Evolutionary conservation across 768 basidiomycete species (phyloP), one percentile per base, ranked within the genome.

Genomic region (Pulveroboletus ravenelii): DNA sequence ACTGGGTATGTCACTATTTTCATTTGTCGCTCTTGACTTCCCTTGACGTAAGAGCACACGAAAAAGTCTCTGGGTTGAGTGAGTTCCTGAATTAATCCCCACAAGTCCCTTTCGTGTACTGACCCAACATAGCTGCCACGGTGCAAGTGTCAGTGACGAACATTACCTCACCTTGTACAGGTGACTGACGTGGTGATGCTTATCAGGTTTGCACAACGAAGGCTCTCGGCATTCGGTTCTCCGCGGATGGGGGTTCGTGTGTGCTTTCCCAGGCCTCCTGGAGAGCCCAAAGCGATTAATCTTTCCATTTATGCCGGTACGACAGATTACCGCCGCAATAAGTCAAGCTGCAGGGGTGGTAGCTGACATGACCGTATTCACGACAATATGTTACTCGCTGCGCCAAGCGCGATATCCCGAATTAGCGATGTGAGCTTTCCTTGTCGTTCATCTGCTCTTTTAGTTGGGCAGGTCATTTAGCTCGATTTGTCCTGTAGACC

Each of bases 11-110:
- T 13, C 30, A 38, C 30, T 29, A 10, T 18, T 29, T 36, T 48
- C 27, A 13, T 27, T 5, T 20, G 1, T 20, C n/a, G 6, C n/a
- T 10, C 25, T 29, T n/a, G 31, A 44, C n/a, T 18, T 48, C 32
- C 38, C 7, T 52, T 65, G 50, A 68, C 48, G 15, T 39, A 29
- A 42, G 48, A 49, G 34, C 36, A 37, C 6, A 25, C n/a, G 15
- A 5, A 47, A 38, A 67, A 23, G 66, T 39, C 6, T 68, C 64
- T 49, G 68, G 66, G 13, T 47, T 64, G 34, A 53, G 66, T 69
- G 9, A 54, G 68, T 59, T 5, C 14, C 10, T n/a, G 27, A 34
- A 23, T 32, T 31, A 10, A 35, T 30, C 3, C 35, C 14, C 18
- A 30, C 18, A 25, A 20, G 20, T 1, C 6, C 27, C 14, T 7